These are phyloP conservation scores for Erysimum cheiranthoides DNA, from an alignment of 345 rosid species.

Conservation along the genomic window DNA sequence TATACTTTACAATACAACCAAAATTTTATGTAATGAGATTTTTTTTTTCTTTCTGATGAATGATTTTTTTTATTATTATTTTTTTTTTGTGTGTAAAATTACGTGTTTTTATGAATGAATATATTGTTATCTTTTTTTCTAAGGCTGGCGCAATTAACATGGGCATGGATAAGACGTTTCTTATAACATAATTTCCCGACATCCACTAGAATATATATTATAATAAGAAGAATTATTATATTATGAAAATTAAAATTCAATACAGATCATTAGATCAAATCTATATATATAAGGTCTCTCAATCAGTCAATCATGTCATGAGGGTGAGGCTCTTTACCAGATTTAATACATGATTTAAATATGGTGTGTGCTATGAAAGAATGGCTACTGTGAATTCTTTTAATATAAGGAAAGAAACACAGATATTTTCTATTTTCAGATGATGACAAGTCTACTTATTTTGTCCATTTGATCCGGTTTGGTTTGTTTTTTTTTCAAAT, in stretches of 20 bases:
- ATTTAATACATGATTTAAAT: slow-evolving; percentile 7
- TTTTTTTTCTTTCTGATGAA: not conserved
- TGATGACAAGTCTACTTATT: not conserved
- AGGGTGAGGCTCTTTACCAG: not conserved
- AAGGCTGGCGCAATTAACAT: slow-evolving; percentile 43
- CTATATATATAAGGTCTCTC: slow-evolving; percentile 15
- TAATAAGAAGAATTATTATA: not conserved
- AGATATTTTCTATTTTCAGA: not conserved
- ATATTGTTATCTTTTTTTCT: not conserved
- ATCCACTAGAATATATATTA: slow-evolving; percentile 19
- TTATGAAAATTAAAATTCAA: not conserved
- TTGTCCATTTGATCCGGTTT: not conserved
- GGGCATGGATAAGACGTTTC: slow-evolving; percentile 43
- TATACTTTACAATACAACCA: not conserved
- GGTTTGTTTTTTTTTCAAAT: not conserved
- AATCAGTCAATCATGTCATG: slow-evolving; percentile 31
- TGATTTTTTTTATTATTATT: not conserved
- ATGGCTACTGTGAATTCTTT: not conserved
- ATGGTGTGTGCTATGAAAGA: not conserved
- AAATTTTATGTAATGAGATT: not conserved
- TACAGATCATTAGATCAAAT: not conserved
- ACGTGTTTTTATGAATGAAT: not conserved
- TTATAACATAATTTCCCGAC: slow-evolving; percentile 36
- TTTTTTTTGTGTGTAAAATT: not conserved
- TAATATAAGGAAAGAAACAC: not conserved